Conservation (phyloP, 805 yeast species). For the Wickerhamiella vanderwaltii region DNA sequence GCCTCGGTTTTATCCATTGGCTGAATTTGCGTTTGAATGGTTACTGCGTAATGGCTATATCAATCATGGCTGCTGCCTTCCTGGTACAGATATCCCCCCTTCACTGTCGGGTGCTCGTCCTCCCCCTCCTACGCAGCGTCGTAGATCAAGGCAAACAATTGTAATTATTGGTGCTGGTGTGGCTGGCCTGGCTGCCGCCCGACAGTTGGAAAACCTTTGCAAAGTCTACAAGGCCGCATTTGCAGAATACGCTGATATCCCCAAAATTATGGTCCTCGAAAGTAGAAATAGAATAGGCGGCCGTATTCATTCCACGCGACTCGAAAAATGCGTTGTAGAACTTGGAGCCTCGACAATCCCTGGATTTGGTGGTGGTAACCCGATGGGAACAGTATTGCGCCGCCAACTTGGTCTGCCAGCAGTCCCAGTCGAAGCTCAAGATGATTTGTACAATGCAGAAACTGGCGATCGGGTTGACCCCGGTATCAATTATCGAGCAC, state of each 20-base stretch:
- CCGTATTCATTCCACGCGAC: conserved; percentile 30
- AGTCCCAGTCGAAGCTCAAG: conserved; percentile 26
- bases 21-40: conserved; percentile 35
- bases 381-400: conserved; percentile 30
- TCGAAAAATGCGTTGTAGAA: conserved; percentile 25
- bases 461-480: conserved; percentile 25
- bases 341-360: conserved; percentile 32
- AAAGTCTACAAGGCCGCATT: conserved; percentile 27
- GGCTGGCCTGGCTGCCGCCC: conserved; percentile 93
- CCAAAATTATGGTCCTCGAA: conserved; percentile 31
- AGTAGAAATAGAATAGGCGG: conserved; percentile 34
- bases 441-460: conserved; percentile 27
- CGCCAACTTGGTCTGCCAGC: conserved; percentile 33
- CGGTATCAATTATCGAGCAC: conserved; percentile 26
- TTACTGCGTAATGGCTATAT: conserved; percentile 33
- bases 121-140: conserved; percentile 16
- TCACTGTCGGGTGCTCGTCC: conserved; percentile 15
- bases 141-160: conserved; percentile 34
- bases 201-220: conserved; percentile 68
- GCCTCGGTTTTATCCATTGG: conserved; percentile 29
- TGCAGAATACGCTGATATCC: conserved; percentile 30
- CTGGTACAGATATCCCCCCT: conserved; percentile 9
- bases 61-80: conserved; percentile 30
- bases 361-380: conserved; percentile 34
- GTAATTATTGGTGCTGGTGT: conserved; percentile 93